Evolutionary conservation across 2,329 filamentous ascomycete species (phyloP), one percentile per base, ranked within the genome.

Genomic region (Corinectria fuckeliana): DNA sequence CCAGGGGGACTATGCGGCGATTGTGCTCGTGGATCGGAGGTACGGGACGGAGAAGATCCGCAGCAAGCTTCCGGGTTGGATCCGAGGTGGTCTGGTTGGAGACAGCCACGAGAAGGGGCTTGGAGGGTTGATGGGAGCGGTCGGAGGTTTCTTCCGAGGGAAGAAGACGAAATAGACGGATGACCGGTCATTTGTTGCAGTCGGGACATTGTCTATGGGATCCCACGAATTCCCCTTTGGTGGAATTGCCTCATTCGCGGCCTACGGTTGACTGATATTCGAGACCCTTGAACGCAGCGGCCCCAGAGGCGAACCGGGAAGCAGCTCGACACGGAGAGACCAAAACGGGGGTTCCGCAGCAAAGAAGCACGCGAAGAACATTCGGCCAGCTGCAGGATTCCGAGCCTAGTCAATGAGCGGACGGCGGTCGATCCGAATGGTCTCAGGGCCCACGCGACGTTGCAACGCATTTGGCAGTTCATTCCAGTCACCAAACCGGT

Each of bases 61-160:
- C 68, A 78, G 76, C 21, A 98, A 97, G 77, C 76, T 99, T 66
- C 95, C 95, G 0, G 88, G 85, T 1, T 99, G 95, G 95, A 98
- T 99, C 70, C 84, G 84, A 66, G 85, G 83, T 10, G 92, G 91
- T 32, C 76, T 96, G 74, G 76, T 81, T 50, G 67, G 72, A 55
- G 80, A 78, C 14, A 77, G 82, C 66, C 77, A 84, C 70, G 75
- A 79, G 28, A 80, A 78, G 63, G 80, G 80, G 5, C 77, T 90
- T 66, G 82, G 81, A 18, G 82, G 81, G 61, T 72, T 90, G 70
- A 88, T 90, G 85, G 82, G 82, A 2, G 77, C 78, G 6, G 69
- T 89, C 65, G 80, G 81, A 9, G 71, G 71, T 0, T 91, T 90
- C 67, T 90, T 90, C 68, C 78, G 82, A 58, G 76, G 74, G 5